Conservation (phyloP, 495 filamentous ascomycete genomes). For the Penicillium dipodomyicola region DNA sequence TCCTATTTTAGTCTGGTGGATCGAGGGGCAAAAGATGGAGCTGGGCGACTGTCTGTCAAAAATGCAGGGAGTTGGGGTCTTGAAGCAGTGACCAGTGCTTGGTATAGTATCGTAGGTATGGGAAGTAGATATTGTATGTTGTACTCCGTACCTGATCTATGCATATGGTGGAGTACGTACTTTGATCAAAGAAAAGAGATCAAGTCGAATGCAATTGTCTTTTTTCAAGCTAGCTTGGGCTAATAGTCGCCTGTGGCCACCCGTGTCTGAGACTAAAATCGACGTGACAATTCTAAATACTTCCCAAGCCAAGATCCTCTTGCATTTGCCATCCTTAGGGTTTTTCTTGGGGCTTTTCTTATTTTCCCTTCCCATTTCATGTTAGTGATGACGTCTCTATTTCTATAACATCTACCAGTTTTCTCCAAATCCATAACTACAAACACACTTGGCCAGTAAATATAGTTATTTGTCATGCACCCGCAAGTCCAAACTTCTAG, state of each 20-base stretch:
- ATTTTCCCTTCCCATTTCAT: neutral
- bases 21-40: neutral
- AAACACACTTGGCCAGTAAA: neutral
- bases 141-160: neutral
- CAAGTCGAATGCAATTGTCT: slow-evolving; percentile 8
- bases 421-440: neutral
- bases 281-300: slow-evolving; percentile 5
- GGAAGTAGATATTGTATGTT: neutral
- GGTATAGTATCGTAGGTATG: neutral
- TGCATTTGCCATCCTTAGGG: too few species aligned
- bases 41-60: neutral
- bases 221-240: neutral
- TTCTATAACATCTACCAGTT: neutral
- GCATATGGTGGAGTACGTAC: slow-evolving; percentile 1
- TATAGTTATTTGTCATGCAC: neutral
- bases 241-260: slow-evolving; percentile 3
- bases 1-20: neutral
- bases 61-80: neutral
- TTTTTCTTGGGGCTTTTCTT: neutral
- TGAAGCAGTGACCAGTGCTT: neutral
- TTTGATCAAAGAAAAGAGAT: neutral
- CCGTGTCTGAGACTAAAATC: neutral
- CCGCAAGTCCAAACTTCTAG: neutral
- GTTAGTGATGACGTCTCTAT: neutral
- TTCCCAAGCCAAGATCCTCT: neutral